Base-by-base conservation (phyloP, 2,329 filamentous ascomycete genomes). In the Cladosporium velox region DNA sequence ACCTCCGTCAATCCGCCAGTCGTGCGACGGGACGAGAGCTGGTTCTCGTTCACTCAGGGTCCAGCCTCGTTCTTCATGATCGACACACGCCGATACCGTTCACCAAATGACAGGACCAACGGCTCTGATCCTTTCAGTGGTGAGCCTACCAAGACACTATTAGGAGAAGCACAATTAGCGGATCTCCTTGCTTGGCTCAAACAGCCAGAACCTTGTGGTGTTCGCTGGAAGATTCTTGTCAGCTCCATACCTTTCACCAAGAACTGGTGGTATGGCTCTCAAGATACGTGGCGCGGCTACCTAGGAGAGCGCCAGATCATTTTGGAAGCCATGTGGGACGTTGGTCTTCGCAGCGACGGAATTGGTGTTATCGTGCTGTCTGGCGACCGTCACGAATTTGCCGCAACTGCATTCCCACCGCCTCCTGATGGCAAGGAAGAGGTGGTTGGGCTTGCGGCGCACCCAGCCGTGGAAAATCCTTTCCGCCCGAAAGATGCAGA, bases 301-400 rank as follows among this genome's bases (percentile, higher is more conserved):
- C 83, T 97, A 1, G 81, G 84, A 59, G 95, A 99, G 81, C 89
- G 95, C 18, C 86, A 85, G 64, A 84, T 83, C 65, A 86, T 98
- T 30, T 88, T 99, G 15, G 90, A 97, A 76, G 91, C 92, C 2
- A 97, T 97, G 87, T 98, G 95, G 93, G 89, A 91, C 68, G 89
- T 91, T 0, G 89, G 91, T n/a, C 81, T 86, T 14, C 66, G 69
- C 10, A 86, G 87, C 5, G 91, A 91, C 7, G 82, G 90, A 6
- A 91, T 93, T 28, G 89, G 98, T 8, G 88, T 98, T 7, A 85
- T 97, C 32, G 83, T 98, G 14, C 83, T 99, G 12, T 95, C 91
- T 18, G 95, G 95, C 0, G 95, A 99, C 74, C 85, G 95, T n/a
- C 95, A 99, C 75, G 95, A 99, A 77, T 98, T 98, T 77, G 95